phyloP scores from a whole-genome alignment of 2,329 filamentous ascomycete genomes.

The Aureobasidium melanogenum region DNA sequence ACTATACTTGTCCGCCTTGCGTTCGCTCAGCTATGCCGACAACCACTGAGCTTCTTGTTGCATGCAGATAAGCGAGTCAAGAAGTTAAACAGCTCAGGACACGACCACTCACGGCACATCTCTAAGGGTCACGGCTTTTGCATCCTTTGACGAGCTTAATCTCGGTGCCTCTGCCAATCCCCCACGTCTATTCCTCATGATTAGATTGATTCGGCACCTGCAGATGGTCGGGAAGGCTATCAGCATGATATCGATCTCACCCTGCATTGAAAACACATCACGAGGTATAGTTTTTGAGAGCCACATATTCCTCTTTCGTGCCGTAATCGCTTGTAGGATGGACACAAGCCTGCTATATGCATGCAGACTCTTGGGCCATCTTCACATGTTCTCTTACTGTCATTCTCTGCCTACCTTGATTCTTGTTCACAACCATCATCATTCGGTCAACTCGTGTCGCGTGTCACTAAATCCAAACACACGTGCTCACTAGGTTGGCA shows the following conservation, averaged over 20 bases:
- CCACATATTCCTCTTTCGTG: background rate
- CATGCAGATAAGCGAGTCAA: background rate
- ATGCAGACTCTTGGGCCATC: background rate
- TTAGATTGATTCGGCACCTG: background rate
- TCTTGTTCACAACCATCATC: background rate
- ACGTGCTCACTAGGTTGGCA: background rate
- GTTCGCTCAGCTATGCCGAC: background rate
- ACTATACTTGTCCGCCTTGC: background rate
- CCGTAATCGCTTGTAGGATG: background rate
- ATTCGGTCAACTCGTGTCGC: background rate
- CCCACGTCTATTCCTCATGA: conserved; percentile 1
- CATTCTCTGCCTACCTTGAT: background rate
- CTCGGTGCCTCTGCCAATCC: background rate
- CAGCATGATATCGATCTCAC: background rate
- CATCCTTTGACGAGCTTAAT: conserved; percentile 2
- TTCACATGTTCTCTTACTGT: background rate
- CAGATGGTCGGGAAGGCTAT: background rate
- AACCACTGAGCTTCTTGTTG: background rate
- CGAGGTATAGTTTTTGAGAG: background rate
- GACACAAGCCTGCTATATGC: background rate
- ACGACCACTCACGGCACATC: background rate
- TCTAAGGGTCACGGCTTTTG: background rate
- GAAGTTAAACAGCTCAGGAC: background rate
- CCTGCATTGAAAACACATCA: conserved; percentile 3
- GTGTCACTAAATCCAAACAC: background rate